phyloP scores from a whole-genome alignment of 2,329 filamentous ascomycete genomes.

The Lachnellula occidentalis region DNA sequence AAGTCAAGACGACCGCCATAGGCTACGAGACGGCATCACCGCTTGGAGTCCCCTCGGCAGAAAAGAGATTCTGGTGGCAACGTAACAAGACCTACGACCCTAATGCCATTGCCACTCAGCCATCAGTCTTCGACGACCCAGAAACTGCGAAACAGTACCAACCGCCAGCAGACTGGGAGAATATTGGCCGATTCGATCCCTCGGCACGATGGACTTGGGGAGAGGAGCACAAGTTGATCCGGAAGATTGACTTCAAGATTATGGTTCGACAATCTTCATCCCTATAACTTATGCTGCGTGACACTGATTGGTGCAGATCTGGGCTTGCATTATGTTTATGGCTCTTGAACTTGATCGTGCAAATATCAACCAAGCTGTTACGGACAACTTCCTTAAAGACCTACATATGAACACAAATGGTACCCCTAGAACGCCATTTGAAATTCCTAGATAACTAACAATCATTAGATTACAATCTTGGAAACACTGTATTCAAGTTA shows the following conservation, averaged over 20 bases:
- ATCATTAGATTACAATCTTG: conserved; percentile 41
- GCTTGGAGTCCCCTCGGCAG: conserved; percentile 15
- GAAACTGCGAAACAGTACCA: conserved; percentile 22
- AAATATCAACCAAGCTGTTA: conserved; percentile 54
- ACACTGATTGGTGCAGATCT: conserved; percentile 15
- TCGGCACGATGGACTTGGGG: conserved; percentile 24
- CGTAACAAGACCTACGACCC: conserved; percentile 19
- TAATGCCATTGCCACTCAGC: conserved; percentile 23
- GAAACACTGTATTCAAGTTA: conserved; percentile 37
- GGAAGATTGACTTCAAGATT: conserved; percentile 29
- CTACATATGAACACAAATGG: conserved; percentile 40
- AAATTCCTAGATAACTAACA: neutral
- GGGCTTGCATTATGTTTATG: conserved; percentile 53
- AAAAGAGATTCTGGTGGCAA: conserved; percentile 23
- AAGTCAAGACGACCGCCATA: neutral
- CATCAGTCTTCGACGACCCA: conserved; percentile 25
- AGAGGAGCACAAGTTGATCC: conserved; percentile 24
- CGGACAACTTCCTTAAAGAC: conserved; percentile 49
- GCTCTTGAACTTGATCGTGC: conserved; percentile 55
- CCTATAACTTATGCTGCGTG: neutral
- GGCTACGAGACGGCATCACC: conserved; percentile 1
- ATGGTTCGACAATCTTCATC: conserved; percentile 18
- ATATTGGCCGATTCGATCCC: conserved; percentile 24
- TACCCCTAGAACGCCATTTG: conserved; percentile 12
- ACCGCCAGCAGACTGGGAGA: conserved; percentile 23